Conservation (phyloP, 768 basidiomycete genomes). For the Hericium coralloides region DNA sequence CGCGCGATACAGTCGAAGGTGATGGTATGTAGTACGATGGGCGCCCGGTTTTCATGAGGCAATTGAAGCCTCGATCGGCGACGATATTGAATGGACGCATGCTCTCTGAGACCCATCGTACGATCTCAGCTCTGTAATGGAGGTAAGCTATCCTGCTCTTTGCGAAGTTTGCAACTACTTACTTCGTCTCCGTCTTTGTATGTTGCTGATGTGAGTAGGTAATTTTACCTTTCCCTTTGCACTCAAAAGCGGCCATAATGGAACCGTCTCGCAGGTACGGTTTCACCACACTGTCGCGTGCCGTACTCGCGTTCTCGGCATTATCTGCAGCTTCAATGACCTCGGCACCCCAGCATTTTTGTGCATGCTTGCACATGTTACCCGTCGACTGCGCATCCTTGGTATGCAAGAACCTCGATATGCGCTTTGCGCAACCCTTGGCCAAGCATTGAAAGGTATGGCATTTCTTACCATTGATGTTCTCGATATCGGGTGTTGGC, state of each 20-base stretch:
- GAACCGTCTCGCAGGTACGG: not conserved
- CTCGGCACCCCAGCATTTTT: not conserved
- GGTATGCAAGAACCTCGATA: not conserved
- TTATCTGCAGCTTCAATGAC: not conserved
- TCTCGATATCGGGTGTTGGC: no score
- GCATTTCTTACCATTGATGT: no score
- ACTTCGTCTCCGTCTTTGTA: slow-evolving; percentile 19
- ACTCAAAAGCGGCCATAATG: slow-evolving; percentile 21
- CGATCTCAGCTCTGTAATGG: slow-evolving; percentile 20
- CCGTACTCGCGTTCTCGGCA: not conserved
- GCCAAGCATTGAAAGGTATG: no score
- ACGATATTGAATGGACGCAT: slow-evolving; percentile 26
- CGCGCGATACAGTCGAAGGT: slow-evolving; percentile 22
- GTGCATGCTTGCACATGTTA: not conserved
- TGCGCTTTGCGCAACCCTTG: no score
- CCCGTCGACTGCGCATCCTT: not conserved
- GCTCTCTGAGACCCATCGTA: slow-evolving; percentile 27
- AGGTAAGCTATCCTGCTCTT: not conserved
- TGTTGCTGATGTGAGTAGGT: slow-evolving; percentile 23
- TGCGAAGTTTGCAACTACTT: not conserved
- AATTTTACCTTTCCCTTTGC: slow-evolving; percentile 21
- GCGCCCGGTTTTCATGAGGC: slow-evolving; percentile 25
- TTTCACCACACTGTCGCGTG: not conserved
- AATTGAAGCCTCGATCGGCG: slow-evolving; percentile 23
- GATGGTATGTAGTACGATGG: slow-evolving; percentile 28